Evolutionary conservation across 805 yeast genomes (phyloP), one percentile per base, ranked within the genome.

Genomic region (Grigorovia yakushimaensis): DNA sequence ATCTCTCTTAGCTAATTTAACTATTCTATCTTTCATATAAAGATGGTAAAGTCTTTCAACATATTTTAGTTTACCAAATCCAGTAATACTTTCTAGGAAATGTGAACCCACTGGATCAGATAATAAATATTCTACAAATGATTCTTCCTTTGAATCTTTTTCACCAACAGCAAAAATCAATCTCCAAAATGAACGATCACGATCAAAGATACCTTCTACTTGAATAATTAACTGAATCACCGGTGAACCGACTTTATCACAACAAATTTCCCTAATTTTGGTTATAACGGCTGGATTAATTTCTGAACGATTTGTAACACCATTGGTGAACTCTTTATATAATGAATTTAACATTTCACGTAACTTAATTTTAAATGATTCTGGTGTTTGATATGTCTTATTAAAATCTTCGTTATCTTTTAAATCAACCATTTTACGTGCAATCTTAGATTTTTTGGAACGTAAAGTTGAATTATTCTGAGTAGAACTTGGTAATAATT

Each of bases 51-150:
- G 64, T 55, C 95, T 74, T 56, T 82, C 84, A 19, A 84, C 76
- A 59, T 78, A 81, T 53, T 79, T 82, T 51, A 76, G 67, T 53
- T 93, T 79, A 51, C 82, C 81, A 49, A 75, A 76, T 43, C 74
- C 77, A 45, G 89, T 71, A 10, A 81, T 75, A 18, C 81, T 74
- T 64, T 93, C 88, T 23, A 91, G 71, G 69, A 93, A 91, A 66
- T 88, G 97, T 1, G 95, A 84, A 0, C 98, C 98, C n/a, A 89
- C 87, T 1, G 94, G 72, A 59, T 88, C 96, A 8, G 93, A 78
- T 36, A 91, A 67, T 47, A 89, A 71, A 57, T 84, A 84, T 61
- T 88, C 96, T 27, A 89, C 81, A 62, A 84, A 88, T 0, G 93
- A 79, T 52, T 77, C 89, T 56, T 85, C 93, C 49, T 77, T 74